A percentile compares a stretch with the other conserved stretches of the same genome.
phyloP scores from a whole-genome alignment of 345 rosid genomes.

The Populus alba region DNA sequence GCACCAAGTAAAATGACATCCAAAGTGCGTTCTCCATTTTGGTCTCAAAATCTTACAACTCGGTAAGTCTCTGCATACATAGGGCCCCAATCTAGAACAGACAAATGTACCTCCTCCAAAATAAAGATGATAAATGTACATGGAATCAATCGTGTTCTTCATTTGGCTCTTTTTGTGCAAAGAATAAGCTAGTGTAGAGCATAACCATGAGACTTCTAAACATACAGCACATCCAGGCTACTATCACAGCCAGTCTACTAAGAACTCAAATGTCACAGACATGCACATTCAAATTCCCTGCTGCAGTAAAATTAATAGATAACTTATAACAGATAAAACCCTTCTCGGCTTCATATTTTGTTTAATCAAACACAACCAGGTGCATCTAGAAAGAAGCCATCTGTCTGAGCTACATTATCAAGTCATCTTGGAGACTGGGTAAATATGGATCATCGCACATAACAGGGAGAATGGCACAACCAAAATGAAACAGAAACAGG shows the following conservation, averaged over 20 bases:
- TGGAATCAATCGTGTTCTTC: no score
- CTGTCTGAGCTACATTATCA: neutral
- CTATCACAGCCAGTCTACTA: neutral
- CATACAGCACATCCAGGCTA: neutral
- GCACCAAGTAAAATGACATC: no score
- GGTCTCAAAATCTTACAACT: no score
- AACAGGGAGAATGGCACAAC: neutral
- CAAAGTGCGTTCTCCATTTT: no score
- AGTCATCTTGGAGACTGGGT: neutral
- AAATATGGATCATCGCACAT: no score
- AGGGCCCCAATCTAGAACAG: neutral
- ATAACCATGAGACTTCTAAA: no score
- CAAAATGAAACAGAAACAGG: neutral
- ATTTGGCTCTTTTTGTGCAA: no score
- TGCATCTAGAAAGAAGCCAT: neutral
- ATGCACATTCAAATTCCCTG: neutral
- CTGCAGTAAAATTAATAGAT: neutral
- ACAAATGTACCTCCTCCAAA: no score
- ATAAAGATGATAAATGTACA: no score
- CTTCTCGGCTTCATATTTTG: neutral
- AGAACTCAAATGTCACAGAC: neutral
- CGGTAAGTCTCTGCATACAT: neutral
- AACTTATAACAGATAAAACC: neutral
- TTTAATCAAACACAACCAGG: neutral
- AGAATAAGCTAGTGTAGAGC: no score